These are phyloP conservation scores for Cantharellus cinnabarinus DNA, from an alignment of 768 basidiomycete genomes.

Conservation along the genomic window DNA sequence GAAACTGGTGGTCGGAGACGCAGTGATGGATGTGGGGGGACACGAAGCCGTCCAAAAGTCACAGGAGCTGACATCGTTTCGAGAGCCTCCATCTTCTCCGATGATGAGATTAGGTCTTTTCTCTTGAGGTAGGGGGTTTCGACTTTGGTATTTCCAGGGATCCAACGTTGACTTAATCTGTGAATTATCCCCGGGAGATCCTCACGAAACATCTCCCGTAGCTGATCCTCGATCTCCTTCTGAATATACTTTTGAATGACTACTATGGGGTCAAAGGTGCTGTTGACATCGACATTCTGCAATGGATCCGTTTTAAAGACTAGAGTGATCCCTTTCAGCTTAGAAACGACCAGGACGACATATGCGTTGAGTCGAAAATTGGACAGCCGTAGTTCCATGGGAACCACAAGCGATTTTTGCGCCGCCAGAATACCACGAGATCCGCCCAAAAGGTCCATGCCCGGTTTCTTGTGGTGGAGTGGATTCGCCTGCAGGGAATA, in stretches of 20 bases:
- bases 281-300: conserved; percentile 92
- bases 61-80: conserved; percentile 24
- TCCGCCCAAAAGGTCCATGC: conserved; percentile 69
- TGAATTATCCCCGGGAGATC: conserved; percentile 96
- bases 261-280: conserved; percentile 93
- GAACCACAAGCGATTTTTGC: conserved; percentile 85
- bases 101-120: conserved; percentile 7
- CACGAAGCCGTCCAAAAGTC: conserved; percentile 12
- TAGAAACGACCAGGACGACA: conserved; percentile 91
- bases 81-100: conserved; percentile 2
- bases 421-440: conserved; percentile 82
- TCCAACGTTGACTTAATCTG: conserved; percentile 86
- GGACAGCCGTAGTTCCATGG: conserved; percentile 95
- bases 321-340: conserved; percentile 93
- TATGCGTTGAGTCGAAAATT: conserved; percentile 86
- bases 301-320: conserved; percentile 99
- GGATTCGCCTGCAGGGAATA: conserved; percentile 52
- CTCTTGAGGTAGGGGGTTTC: conserved; percentile 65
- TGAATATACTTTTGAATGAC: conserved; percentile 98
- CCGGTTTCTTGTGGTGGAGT: conserved; percentile 76
- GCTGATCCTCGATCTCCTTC: conserved; percentile 87
- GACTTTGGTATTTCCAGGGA: conserved; percentile 48
- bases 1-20: conserved; percentile 4
- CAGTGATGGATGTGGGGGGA: conserved; percentile 1
- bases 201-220: conserved; percentile 95